Evolutionary conservation across 805 yeast genomes (phyloP), one percentile per base, ranked within the genome.

Genomic region (Zygosaccharomyces lentus): DNA sequence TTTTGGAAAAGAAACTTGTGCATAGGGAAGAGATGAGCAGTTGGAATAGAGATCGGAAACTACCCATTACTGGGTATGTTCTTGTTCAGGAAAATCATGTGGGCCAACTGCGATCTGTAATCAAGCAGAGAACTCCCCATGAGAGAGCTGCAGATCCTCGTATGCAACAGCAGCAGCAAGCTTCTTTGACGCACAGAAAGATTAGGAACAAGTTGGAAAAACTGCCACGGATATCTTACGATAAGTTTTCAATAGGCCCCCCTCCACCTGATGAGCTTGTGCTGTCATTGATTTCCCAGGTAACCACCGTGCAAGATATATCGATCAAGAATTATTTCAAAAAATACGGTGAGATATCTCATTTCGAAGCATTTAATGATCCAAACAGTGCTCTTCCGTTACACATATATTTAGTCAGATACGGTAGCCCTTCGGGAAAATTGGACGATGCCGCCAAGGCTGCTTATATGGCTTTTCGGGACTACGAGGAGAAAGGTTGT

Each of bases 321-420:
- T 50, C 60, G 10, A 54, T 65, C 2, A 71, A 69, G 38, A 79
- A 82, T 50, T 80, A 76, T 51, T 77, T 86, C 51, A 73, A 73
- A 34, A 65, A 74, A 19, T 84, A 71, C 64, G 96, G 96, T 2
- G 75, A 74, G 25, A 72, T 89, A 3, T 71, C 75, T 23, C 80
- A 78, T 32, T 66, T 84, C 40, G 76, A 77, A 48, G 71, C 80
- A 48, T 70, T 82, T 8, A 77, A 74, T 46, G 93, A 89, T 58
- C 87, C 91, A 0, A 70, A 72, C 17, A 81, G 86, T 36, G 96
- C 89, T 2, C 84, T 82, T 15, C 90, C 95, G 0, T 64, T 89
- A 34, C 93, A 95, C 8, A 69, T 88, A 17, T 83, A 83, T 41
- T 67, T 77, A 16, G 69, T 87, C 43, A 71, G 75, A 48, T 89